These are phyloP conservation scores for Globisporangium abappressorium DNA, from an alignment of 352 stramenopile genomes.

Conservation along the genomic window DNA sequence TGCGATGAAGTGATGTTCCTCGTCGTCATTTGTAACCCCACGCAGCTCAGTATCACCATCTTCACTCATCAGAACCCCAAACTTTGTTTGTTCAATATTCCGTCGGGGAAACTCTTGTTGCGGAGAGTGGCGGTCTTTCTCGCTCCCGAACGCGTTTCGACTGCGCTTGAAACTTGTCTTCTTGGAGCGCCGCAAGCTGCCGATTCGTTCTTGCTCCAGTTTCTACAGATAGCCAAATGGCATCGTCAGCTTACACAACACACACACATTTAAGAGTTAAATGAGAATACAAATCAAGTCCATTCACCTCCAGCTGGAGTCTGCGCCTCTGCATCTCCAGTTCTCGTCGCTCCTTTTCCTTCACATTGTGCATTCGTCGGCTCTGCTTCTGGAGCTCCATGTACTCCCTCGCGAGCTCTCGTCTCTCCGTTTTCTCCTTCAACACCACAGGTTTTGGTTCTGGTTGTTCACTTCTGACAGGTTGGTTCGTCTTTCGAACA, in stretches of 20 bases:
- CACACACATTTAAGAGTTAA: neutral
- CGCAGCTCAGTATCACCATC: neutral
- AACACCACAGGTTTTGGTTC: conserved; percentile 12
- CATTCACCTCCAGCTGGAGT: conserved; percentile 48
- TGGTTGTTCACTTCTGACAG: neutral
- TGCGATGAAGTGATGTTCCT: neutral
- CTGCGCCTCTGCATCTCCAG: conserved; percentile 36
- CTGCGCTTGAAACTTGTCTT: conserved; percentile 11
- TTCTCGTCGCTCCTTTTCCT: conserved; percentile 35
- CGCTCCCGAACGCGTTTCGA: neutral
- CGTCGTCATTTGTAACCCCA: neutral
- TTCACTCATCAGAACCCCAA: neutral
- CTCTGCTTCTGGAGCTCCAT: conserved; percentile 64
- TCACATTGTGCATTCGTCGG: conserved; percentile 31
- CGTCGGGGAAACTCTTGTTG: neutral
- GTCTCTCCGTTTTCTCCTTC: conserved; percentile 38
- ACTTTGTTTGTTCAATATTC: neutral
- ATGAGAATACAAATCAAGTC: neutral
- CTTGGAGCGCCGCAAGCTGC: conserved; percentile 13
- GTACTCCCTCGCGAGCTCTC: conserved; percentile 58
- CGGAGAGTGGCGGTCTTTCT: neutral
- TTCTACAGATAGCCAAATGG: conserved; percentile 9
- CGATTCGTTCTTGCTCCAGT: conserved; percentile 24
- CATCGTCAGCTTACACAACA: neutral
- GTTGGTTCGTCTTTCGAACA: neutral